Evolutionary conservation across 129 eudicot genomes (phyloP).

Genomic region (Flaveria linearis): DNA sequence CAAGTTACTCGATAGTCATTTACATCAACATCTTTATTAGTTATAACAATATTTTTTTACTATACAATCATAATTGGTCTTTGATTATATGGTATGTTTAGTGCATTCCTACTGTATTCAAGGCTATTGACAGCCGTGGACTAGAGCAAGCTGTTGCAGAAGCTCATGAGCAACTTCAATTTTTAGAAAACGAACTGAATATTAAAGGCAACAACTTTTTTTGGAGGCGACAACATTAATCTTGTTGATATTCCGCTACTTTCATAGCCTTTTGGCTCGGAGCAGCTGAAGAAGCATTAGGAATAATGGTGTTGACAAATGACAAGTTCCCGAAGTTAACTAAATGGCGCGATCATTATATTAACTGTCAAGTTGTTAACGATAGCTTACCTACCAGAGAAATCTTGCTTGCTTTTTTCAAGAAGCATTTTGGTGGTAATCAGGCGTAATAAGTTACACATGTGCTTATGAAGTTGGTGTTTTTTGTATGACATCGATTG

Average conservation of each 20-base stretch:
- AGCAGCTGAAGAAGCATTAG: constrained; percentile 3
- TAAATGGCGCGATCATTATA: not conserved
- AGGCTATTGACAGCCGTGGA: not conserved
- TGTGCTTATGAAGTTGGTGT: not conserved
- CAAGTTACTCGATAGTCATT: no score
- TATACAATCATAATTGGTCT: no score
- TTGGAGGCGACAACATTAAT: not conserved
- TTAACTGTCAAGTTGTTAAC: not conserved
- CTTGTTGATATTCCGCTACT: not conserved
- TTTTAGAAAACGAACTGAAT: not conserved
- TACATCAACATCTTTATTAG: no score
- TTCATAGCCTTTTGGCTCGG: not conserved
- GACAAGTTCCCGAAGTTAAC: not conserved
- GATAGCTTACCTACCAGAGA: not conserved
- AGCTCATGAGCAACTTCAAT: not conserved
- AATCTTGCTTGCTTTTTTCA: not conserved
- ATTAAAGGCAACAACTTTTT: not conserved
- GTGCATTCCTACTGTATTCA: not conserved
- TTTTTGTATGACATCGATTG: not conserved
- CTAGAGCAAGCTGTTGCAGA: not conserved
- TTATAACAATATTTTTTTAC: no score
- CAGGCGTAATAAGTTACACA: no score
- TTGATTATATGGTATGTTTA: not conserved
- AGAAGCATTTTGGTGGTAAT: not conserved
- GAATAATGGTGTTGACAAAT: not conserved